A percentile compares a stretch with the other conserved stretches of the same genome.
Conservation (phyloP, 345 rosid species). For the Salix suchowensis region DNA sequence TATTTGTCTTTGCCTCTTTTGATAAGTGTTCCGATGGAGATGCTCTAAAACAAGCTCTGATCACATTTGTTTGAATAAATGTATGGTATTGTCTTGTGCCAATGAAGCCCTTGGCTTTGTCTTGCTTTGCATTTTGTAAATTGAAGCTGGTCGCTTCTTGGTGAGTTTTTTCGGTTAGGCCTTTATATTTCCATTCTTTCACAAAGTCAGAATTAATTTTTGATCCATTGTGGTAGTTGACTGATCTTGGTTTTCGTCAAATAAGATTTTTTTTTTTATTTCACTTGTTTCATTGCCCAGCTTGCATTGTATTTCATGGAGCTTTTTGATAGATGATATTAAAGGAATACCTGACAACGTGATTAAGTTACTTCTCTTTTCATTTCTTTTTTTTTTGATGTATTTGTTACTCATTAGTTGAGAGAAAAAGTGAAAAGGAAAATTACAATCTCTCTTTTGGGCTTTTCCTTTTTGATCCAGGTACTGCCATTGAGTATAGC, state of each 20-base stretch:
- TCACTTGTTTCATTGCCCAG: no score
- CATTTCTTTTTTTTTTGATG: background rate
- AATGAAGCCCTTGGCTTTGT: background rate
- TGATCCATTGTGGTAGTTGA: background rate
- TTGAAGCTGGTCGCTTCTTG: background rate
- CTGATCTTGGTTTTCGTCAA: background rate
- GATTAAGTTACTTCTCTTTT: background rate
- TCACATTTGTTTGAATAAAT: background rate
- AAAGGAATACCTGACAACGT: background rate
- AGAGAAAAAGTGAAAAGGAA: background rate
- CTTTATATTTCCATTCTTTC: background rate
- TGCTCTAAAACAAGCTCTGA: background rate
- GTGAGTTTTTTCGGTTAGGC: background rate
- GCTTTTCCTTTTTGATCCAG: background rate
- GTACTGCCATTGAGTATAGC: background rate
- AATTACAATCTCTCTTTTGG: background rate
- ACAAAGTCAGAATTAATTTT: background rate
- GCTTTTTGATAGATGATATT: background rate
- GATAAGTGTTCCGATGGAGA: no score
- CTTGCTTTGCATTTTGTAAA: background rate
- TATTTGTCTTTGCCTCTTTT: no score
- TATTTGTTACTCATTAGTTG: background rate
- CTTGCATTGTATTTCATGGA: no score
- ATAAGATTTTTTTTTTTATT: background rate
- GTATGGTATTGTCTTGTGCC: background rate